Evolutionary conservation across 371 early-diverging fungal genomes (phyloP).

Genomic region (Apophysomyces trapeziformis): DNA sequence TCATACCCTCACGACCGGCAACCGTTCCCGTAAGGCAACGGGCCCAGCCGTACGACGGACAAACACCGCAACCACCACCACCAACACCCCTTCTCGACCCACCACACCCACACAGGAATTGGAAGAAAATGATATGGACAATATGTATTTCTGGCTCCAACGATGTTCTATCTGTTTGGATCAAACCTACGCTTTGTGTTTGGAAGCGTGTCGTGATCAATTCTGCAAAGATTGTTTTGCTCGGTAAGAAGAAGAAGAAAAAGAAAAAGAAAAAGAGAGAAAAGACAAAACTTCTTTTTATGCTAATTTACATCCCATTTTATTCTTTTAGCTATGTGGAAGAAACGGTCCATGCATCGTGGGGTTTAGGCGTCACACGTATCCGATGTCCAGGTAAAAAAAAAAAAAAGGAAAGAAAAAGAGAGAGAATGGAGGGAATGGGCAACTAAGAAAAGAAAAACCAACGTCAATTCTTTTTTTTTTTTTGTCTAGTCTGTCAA

Average conservation of each 20-base stretch:
- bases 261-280: constrained; percentile 16
- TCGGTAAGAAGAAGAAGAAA: constrained; percentile 39
- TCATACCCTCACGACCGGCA: constrained; percentile 24
- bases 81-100: neutral
- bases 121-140: constrained; percentile 37
- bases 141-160: constrained; percentile 67
- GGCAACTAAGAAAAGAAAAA: neutral
- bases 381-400: constrained; percentile 63
- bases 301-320: neutral
- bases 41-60: constrained; percentile 11
- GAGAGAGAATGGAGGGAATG: neutral
- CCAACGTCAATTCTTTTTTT: neutral
- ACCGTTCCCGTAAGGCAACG: constrained; percentile 4
- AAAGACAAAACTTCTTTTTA: neutral
- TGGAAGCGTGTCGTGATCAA: constrained; percentile 69
- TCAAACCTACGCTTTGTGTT: constrained; percentile 60
- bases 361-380: constrained; percentile 67
- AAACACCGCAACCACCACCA: constrained; percentile 8
- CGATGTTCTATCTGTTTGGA: constrained; percentile 73
- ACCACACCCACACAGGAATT: neutral
- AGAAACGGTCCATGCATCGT: constrained; percentile 65
- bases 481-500: constrained; percentile 53
- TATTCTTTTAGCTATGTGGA: constrained; percentile 55
- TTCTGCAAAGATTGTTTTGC: constrained; percentile 70
- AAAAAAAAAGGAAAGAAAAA: neutral